Evolutionary conservation across 257 asterid species (phyloP).

Genomic region (Cordia subcordata): DNA sequence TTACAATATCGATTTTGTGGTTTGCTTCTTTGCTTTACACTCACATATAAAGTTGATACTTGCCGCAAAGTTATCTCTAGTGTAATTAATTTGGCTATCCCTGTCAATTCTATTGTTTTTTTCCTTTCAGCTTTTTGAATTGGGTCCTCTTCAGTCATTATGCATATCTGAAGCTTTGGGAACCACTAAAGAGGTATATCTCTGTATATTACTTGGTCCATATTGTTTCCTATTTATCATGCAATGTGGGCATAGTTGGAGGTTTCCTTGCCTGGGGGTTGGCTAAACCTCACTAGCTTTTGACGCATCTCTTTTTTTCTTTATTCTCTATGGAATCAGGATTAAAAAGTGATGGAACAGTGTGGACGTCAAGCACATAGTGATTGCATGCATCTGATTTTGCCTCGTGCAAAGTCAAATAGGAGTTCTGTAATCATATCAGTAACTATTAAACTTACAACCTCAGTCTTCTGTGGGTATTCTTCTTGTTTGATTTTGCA

Average conservation of each 20-base stretch:
- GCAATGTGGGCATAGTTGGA: background rate
- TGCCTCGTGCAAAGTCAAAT: background rate
- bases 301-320: too few relatives aligned
- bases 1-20: too few relatives aligned
- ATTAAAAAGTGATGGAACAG: background rate
- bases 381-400: background rate
- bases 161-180: slow-evolving; percentile 69
- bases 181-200: slow-evolving; percentile 61
- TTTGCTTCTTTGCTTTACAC: background rate
- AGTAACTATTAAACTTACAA: background rate
- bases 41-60: background rate
- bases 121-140: slow-evolving; percentile 67
- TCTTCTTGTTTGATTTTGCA: too few relatives aligned
- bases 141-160: slow-evolving; percentile 61
- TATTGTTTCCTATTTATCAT: slow-evolving; percentile 1
- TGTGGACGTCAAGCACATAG: background rate
- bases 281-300: background rate
- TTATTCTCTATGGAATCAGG: background rate
- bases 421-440: background rate
- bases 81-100: background rate
- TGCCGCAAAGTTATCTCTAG: background rate
- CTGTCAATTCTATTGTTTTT: slow-evolving; percentile 8
- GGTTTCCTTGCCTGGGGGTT: background rate
- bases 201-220: background rate
- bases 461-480: background rate